Evolutionary conservation across 352 stramenopile genomes (phyloP), one percentile per base, ranked within the genome.

Genomic region (Pythium pectinolyticum): DNA sequence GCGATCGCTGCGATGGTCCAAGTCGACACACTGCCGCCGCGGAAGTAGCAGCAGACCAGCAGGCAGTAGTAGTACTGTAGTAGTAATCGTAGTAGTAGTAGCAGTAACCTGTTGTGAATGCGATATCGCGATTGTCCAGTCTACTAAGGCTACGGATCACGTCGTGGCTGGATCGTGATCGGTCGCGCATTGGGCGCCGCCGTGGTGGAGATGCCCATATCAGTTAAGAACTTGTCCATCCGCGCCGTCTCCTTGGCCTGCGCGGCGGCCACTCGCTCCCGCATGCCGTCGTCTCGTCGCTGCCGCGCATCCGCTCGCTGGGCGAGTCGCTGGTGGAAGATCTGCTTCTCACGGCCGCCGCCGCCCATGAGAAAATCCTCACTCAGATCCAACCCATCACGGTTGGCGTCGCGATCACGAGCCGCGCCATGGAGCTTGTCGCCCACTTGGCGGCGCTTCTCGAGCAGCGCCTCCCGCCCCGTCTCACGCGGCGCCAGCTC

Each of bases 201-300:
- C 32, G 66, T 63, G n/a, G 70, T 65, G 14, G 72, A 48, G 19
- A 91, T 72, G 5, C 82, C 82, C 80, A 92, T 89, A 25, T 89
- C 80, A 24, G 72, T 60, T 22, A 92, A 59, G 32, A 92, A 92
- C 65, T 90, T 88, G 49, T 92, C 79, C 82, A 92, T 92, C 6
- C 82, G 73, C 17, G 78, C 82, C 4, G 73, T 72, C 52, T 92
- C 82, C 32, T 88, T 88, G 2, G 81, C 82, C 80, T 90, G 39
- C 6, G 83, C 59, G 4, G 54, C 61, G 0, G 72, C 72, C 5
- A 75, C 58, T 27, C 79, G 82, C 39, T 80, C 74, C 15, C 76
- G 61, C 12, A 72, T 66, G 41, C 80, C 66, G 25, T 83, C 66
- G 19, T 77, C 67, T 45, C 73, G 78, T 28, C 72, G 72, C 10